A percentile compares a stretch with the other conserved stretches of the same genome.
Conservation (phyloP, 345 rosid species). For the Gossypium anomalum region DNA sequence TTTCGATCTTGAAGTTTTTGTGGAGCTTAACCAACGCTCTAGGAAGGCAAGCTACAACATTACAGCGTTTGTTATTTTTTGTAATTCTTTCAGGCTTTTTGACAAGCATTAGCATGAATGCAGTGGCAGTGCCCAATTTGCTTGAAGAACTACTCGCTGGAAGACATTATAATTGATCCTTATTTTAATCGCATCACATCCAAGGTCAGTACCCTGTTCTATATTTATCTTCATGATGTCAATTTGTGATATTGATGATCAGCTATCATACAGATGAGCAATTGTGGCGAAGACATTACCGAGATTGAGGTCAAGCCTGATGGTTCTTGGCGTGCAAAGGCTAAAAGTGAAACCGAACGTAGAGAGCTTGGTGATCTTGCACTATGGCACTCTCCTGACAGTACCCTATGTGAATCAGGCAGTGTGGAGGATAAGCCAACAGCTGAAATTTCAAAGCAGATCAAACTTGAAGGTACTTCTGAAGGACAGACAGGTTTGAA, state of each 20-base stretch:
- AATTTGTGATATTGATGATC: not conserved
- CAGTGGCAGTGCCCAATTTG: conserved; percentile 99
- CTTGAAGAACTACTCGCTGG: conserved; percentile 88
- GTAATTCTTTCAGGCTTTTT: not conserved
- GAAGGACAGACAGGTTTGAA: conserved; percentile 72
- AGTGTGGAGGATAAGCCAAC: conserved; percentile 39
- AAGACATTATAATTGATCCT: conserved; percentile 77
- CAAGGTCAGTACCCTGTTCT: conserved; percentile 40
- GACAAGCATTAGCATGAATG: conserved; percentile 26
- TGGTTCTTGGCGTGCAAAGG: conserved; percentile 83
- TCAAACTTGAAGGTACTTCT: conserved; percentile 73
- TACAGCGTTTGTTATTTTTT: not conserved
- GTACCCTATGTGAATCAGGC: conserved; percentile 46
- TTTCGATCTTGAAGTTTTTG: conserved; percentile 95
- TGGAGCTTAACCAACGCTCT: conserved; percentile 93
- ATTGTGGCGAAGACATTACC: conserved; percentile 60
- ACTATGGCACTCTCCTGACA: conserved; percentile 78
- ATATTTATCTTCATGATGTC: not conserved
- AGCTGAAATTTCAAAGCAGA: conserved; percentile 44
- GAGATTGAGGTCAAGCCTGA: conserved; percentile 9
- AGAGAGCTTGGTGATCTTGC: conserved; percentile 77
- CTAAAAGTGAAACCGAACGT: conserved; percentile 67
- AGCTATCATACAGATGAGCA: conserved; percentile 57
- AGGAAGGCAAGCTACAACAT: conserved; percentile 66
- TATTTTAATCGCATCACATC: conserved; percentile 86